phyloP scores from a whole-genome alignment of 2,329 filamentous ascomycete genomes.

The Pezicula rhizophila region DNA sequence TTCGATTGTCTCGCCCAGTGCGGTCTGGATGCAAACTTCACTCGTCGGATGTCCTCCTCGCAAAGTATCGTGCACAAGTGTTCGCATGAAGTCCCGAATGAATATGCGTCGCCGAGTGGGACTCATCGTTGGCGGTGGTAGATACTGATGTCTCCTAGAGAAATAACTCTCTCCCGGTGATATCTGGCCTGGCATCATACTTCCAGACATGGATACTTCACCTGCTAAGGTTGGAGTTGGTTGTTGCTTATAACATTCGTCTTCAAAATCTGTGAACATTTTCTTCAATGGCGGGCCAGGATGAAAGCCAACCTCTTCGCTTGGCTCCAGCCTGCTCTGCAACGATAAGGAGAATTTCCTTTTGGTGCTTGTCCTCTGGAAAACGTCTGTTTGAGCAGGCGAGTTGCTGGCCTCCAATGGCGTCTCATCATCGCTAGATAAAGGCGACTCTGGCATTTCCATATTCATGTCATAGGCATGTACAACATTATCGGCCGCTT shows the following conservation, averaged over 20 bases:
- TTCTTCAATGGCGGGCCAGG: constrained; percentile 22
- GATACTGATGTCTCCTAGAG: not conserved
- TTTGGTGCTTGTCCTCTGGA: constrained; percentile 4
- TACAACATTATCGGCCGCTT: constrained; percentile 70
- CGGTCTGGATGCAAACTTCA: constrained; percentile 18
- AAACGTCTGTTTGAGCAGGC: constrained; percentile 1
- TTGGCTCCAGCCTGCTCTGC: constrained; percentile 13
- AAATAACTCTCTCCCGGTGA: too few relatives aligned
- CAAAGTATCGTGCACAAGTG: constrained; percentile 20
- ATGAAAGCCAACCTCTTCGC: constrained; percentile 15
- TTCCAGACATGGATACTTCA: not conserved
- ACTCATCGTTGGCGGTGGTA: constrained; percentile 10
- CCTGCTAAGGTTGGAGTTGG: constrained; percentile 1
- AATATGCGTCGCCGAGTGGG: constrained; percentile 18
- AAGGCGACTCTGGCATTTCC: constrained; percentile 61
- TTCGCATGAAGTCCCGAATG: constrained; percentile 24
- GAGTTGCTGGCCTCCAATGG: not conserved
- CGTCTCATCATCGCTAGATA: constrained; percentile 16
- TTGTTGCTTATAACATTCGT: constrained; percentile 8
- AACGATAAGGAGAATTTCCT: not conserved
- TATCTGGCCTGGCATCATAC: too few relatives aligned
- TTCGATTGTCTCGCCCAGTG: constrained; percentile 22
- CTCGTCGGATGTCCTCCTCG: constrained; percentile 19
- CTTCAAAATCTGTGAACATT: constrained; percentile 15
- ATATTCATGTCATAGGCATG: constrained; percentile 72